Evolutionary conservation across 2,329 filamentous ascomycete species (phyloP), one percentile per base, ranked within the genome.

Genomic region (Cordyceps javanica): DNA sequence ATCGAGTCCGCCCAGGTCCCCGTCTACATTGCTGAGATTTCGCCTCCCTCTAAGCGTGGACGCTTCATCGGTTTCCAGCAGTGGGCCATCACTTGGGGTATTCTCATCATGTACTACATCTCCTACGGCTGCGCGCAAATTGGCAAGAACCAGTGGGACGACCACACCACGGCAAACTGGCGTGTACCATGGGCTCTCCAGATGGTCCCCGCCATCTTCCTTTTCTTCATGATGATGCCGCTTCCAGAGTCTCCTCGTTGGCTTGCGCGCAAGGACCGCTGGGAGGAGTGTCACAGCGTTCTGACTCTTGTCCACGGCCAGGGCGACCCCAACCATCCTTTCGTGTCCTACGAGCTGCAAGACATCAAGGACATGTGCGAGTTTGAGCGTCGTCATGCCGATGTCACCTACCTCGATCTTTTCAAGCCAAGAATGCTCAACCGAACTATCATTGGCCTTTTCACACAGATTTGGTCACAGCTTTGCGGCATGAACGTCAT

Each of bases 301-400:
- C 67, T 79, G 38, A 77, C 76, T 1, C 74, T 87, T 30, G 82
- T 89, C 2, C 86, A 89, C 65, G 85, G 81, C 39, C 77, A 86
- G 55, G 88, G 88, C 2, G 81, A 91, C 61, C 72, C 75, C 1
- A 77, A 84, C 64, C 81, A 81, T 41, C 81, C 83, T 0, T 87
- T 89, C 62, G 89, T 93, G 10, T 72, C 72, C 10, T 79, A 76
- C 30, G 90, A 94, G 68, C 74, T 89, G 68, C 74, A 83, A 21
- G 88, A 92, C 62, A 93, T 94, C 67, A 81, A 83, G 62, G 82
- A 87, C 39, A 86, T 85, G 70, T 82, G 87, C 64, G 86, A 90
- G 52, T 88, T 92, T 61, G 89, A 94, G 70, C 80, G 83, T 19
- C 74, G 78, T 26, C 88, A 90, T 67, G 75, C 83, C 14, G 80